phyloP scores from a whole-genome alignment of 345 rosid genomes.

The Ceriops tagal region DNA sequence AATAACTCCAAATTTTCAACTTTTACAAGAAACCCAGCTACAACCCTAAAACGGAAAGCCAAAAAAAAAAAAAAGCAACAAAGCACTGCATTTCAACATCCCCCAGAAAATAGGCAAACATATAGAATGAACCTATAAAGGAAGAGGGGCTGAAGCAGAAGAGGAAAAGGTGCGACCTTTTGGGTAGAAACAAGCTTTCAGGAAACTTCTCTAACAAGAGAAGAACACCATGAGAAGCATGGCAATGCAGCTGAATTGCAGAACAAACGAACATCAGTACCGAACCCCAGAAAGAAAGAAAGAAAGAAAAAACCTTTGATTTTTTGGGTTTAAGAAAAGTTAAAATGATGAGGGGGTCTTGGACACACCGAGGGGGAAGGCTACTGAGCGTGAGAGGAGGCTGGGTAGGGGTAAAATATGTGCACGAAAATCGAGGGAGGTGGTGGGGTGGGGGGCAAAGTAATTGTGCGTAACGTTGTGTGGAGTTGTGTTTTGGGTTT shows the following conservation, averaged over 20 bases:
- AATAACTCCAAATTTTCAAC: background rate
- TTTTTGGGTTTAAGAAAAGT: background rate
- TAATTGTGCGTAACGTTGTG: background rate
- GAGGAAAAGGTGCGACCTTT: conserved; percentile 1
- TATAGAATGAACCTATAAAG: background rate
- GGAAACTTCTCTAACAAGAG: background rate
- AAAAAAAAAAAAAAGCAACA: background rate
- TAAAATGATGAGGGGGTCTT: background rate
- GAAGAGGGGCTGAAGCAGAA: background rate
- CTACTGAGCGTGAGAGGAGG: background rate
- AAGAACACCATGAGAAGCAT: conserved; percentile 3
- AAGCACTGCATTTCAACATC: background rate
- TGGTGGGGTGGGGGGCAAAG: too few species aligned
- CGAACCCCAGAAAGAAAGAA: background rate
- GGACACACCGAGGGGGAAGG: background rate
- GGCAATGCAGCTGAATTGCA: conserved; percentile 1
- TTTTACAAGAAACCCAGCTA: background rate
- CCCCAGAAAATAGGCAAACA: background rate
- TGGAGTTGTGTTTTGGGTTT: background rate
- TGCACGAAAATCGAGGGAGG: too few species aligned
- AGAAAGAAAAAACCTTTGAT: background rate
- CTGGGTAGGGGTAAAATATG: too few species aligned
- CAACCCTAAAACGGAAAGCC: background rate
- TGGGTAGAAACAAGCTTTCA: background rate
- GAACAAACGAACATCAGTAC: background rate